These are phyloP conservation scores for Quercus ilex DNA, from an alignment of 306 rosid genomes.

Conservation along the genomic window DNA sequence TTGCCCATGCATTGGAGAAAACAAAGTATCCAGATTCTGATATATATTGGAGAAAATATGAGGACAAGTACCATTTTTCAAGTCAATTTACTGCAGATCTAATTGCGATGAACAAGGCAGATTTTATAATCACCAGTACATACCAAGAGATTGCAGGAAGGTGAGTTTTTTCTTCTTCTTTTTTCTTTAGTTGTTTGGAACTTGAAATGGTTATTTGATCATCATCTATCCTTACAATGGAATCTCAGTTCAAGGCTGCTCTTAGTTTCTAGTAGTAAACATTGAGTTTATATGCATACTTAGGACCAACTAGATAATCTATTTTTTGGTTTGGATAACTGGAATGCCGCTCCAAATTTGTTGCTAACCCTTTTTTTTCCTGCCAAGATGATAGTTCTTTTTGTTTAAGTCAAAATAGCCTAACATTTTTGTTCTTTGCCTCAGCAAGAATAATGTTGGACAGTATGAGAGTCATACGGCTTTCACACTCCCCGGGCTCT, in stretches of 20 bases:
- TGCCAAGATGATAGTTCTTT: too few species aligned
- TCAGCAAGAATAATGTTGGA: constrained; percentile 90
- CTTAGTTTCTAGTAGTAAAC: too few species aligned
- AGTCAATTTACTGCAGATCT: constrained; percentile 94
- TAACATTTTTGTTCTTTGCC: constrained; percentile 10
- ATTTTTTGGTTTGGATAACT: too few species aligned
- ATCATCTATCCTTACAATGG: too few species aligned
- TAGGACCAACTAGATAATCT: too few species aligned
- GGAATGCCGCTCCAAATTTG: too few species aligned
- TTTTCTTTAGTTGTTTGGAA: background rate
- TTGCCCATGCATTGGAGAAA: constrained; percentile 92
- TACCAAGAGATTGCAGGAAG: constrained; percentile 98
- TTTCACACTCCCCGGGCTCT: constrained; percentile 88
- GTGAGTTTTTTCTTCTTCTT: constrained; percentile 39
- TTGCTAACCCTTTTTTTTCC: too few species aligned
- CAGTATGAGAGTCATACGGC: constrained; percentile 91
- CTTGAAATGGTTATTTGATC: too few species aligned
- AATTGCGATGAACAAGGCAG: constrained; percentile 92
- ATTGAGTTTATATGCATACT: too few species aligned
- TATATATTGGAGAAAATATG: constrained; percentile 79
- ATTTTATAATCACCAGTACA: constrained; percentile 94
- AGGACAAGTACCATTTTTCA: constrained; percentile 84
- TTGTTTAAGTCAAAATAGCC: background rate
- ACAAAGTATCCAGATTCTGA: constrained; percentile 94
- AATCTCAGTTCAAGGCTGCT: too few species aligned